A percentile compares a stretch with the other conserved stretches of the same genome.
phyloP scores from a whole-genome alignment of 2,329 filamentous ascomycete species.

The Ophiostoma piceae region DNA sequence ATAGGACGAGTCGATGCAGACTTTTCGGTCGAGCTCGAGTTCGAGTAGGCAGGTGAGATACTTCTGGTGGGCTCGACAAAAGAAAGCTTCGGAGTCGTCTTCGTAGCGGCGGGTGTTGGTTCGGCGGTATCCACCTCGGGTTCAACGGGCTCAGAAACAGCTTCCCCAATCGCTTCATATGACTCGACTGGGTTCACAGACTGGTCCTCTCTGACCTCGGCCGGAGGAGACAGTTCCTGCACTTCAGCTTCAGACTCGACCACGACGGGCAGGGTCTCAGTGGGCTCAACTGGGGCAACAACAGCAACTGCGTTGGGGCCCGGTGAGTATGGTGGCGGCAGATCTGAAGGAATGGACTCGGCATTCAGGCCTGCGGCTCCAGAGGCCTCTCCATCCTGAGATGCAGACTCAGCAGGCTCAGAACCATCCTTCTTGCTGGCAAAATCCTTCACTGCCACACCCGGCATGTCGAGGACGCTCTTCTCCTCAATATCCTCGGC shows the following conservation, averaged over 20 bases:
- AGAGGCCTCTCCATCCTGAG: not conserved
- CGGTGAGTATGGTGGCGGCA: not conserved
- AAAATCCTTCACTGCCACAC: conserved; percentile 18
- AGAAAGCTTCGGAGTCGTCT: not conserved
- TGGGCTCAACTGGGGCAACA: not conserved
- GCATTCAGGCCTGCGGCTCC: not conserved
- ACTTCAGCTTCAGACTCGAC: not conserved
- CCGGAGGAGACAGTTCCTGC: not conserved
- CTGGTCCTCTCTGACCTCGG: not conserved
- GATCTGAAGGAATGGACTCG: not conserved
- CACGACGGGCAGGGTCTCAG: not conserved
- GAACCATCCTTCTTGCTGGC: not conserved
- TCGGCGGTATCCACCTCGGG: not conserved
- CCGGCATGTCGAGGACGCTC: not conserved
- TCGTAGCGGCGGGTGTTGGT: not conserved
- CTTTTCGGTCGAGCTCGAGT: not conserved
- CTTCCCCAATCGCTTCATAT: not conserved
- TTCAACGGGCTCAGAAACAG: not conserved
- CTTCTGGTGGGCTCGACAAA: not conserved
- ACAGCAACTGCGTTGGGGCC: not conserved
- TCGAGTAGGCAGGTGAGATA: not conserved
- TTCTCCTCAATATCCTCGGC: conserved; percentile 11
- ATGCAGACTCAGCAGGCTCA: not conserved
- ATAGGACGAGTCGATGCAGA: not conserved
- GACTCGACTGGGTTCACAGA: not conserved